Evolutionary conservation across 2,329 filamentous ascomycete species (phyloP), one percentile per base, ranked within the genome.

Genomic region (Ophiostoma piceae): DNA sequence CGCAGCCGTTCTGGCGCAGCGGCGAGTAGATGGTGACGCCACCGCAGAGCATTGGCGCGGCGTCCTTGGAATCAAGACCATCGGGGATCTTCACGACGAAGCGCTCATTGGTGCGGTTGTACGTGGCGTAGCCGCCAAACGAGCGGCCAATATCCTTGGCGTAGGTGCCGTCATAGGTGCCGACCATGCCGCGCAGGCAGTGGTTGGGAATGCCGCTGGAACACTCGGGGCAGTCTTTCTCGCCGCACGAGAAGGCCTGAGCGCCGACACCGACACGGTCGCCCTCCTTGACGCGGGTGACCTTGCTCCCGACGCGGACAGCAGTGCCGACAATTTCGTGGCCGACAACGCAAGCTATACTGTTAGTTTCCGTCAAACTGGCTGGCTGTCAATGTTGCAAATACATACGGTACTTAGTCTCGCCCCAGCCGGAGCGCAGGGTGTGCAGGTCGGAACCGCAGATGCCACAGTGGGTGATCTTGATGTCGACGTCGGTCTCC

Each of bases 261-360:
- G 73, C 71, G 12, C 73, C 73, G 0, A 74, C 73, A 16, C 73
- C 73, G 57, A 74, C 73, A 14, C 71, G 70, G 72, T 74, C 73
- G 68, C 73, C 73, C 3, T 71, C 66, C 67, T 69, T 65, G 77
- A 90, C 43, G 47, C 76, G 75, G 26, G 77, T 79, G 14, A 82
- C 82, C 65, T 82, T 75, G 32, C 78, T 78, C 43, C 86, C 87
- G 51, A 88, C 80, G 37, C 84, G 83, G 32, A 85, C 82, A 7
- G 83, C 84, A 7, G 79, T 83, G 64, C 88, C 88, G 72, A 90
- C 83, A 64, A 90, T 89, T 74, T 90, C 88, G 76, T 90, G 88
- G 69, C 87, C 88, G 35, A 88, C 85, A 60, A 85, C 84, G 74
- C 82, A 83, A 29, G 82, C 81, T 78, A 71, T 71, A 5, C n/a